Evolutionary conservation across 1,284 basidiomycete genomes (phyloP), one percentile per base, ranked within the genome.

Genomic region (Sphaerobolus stellatus): DNA sequence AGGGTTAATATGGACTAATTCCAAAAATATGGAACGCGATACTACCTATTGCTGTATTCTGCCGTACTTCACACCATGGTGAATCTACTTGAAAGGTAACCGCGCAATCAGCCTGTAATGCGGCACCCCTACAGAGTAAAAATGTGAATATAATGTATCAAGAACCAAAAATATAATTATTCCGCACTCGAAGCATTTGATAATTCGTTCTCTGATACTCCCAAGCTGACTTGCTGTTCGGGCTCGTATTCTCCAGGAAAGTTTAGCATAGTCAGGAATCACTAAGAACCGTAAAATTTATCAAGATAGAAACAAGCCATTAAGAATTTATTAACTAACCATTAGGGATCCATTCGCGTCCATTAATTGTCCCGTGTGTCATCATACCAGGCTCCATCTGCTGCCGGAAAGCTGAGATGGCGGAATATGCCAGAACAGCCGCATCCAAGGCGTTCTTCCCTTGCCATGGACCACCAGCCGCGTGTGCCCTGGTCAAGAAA

Each of bases 401-500:
- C 67, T 90, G 90, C 14, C 92, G 80, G 43, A 94, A 75, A 2
- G 82, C 82, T 8, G 88, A 85, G 44, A 94, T 77, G 54, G 79
- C 78, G 7, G 80, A 81, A 69, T 94, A 94, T 3, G 90, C 88
- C 16, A 90, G 71, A 61, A 92, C 86, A 2, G 88, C 91, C 0
- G 90, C 92, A 67, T 93, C 92, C 40, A 91, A 79, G 4, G 92
- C 91, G 64, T 94, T 94, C 56, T 80, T 79, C 22, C 86, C 92
- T 69, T 92, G 87, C 90, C 90, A 92, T 16, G 88, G 90, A 3
- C 86, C 78, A 31, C 77, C 80, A 27, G 82, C 84, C 13, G 89
- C 90, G 65, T 92, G 89, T 20, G 88, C 84, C 43, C 88, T 88
- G 58, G 56, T 20, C 31, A 51, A 61, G n/a, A 30, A 71, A 66